These are phyloP conservation scores for Trifolium subterraneum DNA, from an alignment of 306 rosid species.

Conservation along the genomic window DNA sequence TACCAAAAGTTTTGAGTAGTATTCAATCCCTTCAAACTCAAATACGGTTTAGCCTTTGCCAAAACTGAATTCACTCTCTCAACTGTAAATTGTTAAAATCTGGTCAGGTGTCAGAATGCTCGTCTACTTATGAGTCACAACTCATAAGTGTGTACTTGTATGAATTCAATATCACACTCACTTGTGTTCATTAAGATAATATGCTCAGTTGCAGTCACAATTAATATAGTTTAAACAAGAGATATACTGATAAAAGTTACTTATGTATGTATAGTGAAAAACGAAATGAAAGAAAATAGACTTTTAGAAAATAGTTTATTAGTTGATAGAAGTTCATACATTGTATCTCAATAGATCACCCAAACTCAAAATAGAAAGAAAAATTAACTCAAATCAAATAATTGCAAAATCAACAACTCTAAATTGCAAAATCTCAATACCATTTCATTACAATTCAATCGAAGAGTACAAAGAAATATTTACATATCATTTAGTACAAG, in stretches of 20 bases:
- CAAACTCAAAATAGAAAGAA: no score
- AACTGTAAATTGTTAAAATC: neutral
- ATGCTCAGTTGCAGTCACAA: neutral
- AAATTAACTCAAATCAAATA: no score
- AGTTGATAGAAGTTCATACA: neutral
- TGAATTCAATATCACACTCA: neutral
- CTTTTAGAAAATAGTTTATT: neutral
- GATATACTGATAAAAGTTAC: neutral
- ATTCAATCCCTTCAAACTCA: slow-evolving; percentile 14
- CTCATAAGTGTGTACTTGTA: neutral
- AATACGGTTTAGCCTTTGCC: neutral
- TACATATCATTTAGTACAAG: no score
- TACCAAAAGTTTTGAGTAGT: no score
- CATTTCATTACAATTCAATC: no score
- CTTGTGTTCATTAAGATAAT: neutral
- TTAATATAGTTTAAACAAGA: neutral
- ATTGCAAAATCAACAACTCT: no score
- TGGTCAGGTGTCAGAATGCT: neutral
- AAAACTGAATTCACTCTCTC: slow-evolving; percentile 26
- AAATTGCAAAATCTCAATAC: no score
- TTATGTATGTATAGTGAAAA: neutral
- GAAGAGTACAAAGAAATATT: no score
- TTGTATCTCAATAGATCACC: neutral
- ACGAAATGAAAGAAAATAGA: neutral
- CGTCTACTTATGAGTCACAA: neutral